These are phyloP conservation scores for Misopates orontium DNA, from an alignment of 257 asterid genomes.

Conservation along the genomic window DNA sequence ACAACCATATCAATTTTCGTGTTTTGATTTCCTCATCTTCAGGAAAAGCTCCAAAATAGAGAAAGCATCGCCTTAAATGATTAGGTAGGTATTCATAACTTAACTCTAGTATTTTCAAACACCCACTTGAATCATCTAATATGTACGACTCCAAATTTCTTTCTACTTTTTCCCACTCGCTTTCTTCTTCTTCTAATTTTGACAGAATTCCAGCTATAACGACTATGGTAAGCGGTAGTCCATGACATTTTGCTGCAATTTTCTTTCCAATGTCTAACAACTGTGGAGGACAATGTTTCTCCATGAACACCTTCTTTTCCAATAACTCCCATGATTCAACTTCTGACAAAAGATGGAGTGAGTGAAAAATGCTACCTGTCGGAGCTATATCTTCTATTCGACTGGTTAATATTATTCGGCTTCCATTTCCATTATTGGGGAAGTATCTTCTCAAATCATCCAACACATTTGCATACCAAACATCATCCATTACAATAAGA, in stretches of 20 bases:
- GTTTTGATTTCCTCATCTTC: no score
- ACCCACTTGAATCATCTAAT: no score
- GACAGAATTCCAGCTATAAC: conserved; percentile 42
- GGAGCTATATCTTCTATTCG: conserved; percentile 25
- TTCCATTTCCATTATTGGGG: conserved; percentile 32
- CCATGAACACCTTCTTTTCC: conserved; percentile 30
- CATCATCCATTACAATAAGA: conserved; percentile 44
- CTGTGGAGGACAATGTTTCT: conserved; percentile 26
- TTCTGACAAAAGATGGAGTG: conserved; percentile 11
- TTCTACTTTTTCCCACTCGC: conserved; percentile 30
- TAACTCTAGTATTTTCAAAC: no score
- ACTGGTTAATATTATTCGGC: no score
- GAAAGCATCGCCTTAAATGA: no score
- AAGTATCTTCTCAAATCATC: neutral
- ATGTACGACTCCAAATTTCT: conserved; percentile 19
- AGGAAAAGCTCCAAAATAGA: no score
- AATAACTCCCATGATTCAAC: conserved; percentile 39
- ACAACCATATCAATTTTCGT: no score
- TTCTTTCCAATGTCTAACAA: conserved; percentile 19
- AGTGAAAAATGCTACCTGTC: no score
- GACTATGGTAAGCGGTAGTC: conserved; percentile 45
- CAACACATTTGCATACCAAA: conserved; percentile 38
- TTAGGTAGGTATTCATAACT: no score
- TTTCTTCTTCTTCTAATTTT: conserved; percentile 9
- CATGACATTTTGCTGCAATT: conserved; percentile 32